These are phyloP conservation scores for Candida hungchunana DNA, from an alignment of 805 yeast genomes.

Conservation along the genomic window DNA sequence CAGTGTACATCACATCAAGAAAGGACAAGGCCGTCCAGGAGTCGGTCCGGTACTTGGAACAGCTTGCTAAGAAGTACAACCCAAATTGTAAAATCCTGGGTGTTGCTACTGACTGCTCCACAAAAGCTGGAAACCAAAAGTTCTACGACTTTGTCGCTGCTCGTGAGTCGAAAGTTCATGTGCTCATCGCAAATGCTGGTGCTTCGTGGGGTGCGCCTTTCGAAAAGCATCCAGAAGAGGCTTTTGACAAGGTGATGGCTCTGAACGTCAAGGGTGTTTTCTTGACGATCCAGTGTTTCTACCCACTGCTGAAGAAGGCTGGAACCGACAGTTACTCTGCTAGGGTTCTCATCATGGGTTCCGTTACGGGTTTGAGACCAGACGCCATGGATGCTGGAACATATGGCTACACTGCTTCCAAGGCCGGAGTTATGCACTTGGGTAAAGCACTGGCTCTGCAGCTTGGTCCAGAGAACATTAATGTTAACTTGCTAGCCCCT, in stretches of 20 bases:
- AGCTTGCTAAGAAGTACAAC: slow-evolving; percentile 27
- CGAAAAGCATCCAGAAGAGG: slow-evolving; percentile 54
- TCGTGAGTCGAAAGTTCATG: slow-evolving; percentile 43
- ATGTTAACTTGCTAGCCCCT: slow-evolving; percentile 68
- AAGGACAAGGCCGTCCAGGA: slow-evolving; percentile 58
- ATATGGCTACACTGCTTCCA: slow-evolving; percentile 69
- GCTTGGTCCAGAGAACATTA: slow-evolving; percentile 62
- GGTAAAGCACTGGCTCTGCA: slow-evolving; percentile 60
- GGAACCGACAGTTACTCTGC: slow-evolving; percentile 56
- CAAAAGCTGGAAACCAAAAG: slow-evolving; percentile 41
- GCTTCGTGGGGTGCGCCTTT: slow-evolving; percentile 74
- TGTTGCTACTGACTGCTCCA: slow-evolving; percentile 55
- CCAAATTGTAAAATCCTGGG: slow-evolving; percentile 33
- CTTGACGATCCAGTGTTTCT: slow-evolving; percentile 56
- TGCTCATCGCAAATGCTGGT: slow-evolving; percentile 74
- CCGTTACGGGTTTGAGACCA: slow-evolving; percentile 51
- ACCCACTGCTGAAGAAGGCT: slow-evolving; percentile 51
- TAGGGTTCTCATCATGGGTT: slow-evolving; percentile 61
- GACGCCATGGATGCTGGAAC: slow-evolving; percentile 36
- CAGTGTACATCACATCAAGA: slow-evolving; percentile 62
- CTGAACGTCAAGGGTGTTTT: slow-evolving; percentile 68
- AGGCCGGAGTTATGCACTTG: slow-evolving; percentile 70
- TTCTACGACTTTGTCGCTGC: slow-evolving; percentile 42
- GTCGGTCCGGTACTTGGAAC: slow-evolving; percentile 38
- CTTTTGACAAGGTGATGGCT: slow-evolving; percentile 57